Conservation (phyloP, 805 yeast species). For the Cyberlindnera americana region DNA sequence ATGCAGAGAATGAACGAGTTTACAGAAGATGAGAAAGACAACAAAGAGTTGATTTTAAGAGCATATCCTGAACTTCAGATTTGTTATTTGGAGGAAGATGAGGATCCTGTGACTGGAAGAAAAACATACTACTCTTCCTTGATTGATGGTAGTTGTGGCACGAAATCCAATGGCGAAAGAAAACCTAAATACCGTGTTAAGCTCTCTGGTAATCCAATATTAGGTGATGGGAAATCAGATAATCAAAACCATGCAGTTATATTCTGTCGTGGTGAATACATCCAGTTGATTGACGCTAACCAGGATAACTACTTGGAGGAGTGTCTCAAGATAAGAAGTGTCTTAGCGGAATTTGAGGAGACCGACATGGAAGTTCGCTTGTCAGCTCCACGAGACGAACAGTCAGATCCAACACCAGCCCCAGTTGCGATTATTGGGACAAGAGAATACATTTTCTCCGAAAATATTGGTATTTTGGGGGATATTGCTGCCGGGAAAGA, state of each 20-base stretch:
- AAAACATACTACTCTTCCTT: slow-evolving; percentile 55
- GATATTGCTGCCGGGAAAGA: slow-evolving; percentile 91
- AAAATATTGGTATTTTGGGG: slow-evolving; percentile 76
- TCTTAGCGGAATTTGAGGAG: slow-evolving; percentile 76
- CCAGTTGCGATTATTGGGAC: slow-evolving; percentile 86
- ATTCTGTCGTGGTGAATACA: slow-evolving; percentile 76
- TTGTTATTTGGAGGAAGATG: slow-evolving; percentile 55
- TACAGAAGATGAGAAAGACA: slow-evolving; percentile 52
- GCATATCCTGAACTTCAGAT: slow-evolving; percentile 68
- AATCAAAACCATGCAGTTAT: slow-evolving; percentile 76
- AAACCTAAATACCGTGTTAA: slow-evolving; percentile 60
- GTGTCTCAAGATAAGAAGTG: slow-evolving; percentile 69
- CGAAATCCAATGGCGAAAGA: slow-evolving; percentile 53
- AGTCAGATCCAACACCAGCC: slow-evolving; percentile 42
- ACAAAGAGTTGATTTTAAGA: slow-evolving; percentile 54
- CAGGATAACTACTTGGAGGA: slow-evolving; percentile 83
- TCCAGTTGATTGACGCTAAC: slow-evolving; percentile 79
- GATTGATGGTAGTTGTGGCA: slow-evolving; percentile 68
- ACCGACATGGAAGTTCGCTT: slow-evolving; percentile 6
- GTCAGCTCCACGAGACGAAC: background rate
- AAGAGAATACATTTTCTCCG: slow-evolving; percentile 87
- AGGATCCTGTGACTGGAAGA: slow-evolving; percentile 33
- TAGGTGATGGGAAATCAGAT: slow-evolving; percentile 84
- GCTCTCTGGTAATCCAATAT: slow-evolving; percentile 75
- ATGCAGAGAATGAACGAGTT: slow-evolving; percentile 59